Evolutionary conservation across 371 early-diverging fungal species (phyloP), one percentile per base, ranked within the genome.

Genomic region (Lichtheimia hyalospora): DNA sequence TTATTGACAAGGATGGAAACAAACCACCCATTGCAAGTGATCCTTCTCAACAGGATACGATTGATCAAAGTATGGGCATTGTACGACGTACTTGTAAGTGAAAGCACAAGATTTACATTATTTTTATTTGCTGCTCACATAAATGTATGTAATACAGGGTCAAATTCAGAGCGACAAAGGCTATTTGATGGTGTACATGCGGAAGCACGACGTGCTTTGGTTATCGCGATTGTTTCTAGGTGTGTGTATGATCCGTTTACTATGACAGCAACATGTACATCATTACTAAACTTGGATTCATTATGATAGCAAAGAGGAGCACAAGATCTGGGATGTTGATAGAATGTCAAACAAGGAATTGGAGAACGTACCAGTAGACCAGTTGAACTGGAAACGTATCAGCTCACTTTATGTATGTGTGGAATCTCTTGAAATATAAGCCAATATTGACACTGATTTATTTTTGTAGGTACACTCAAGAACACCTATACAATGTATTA

Each of bases 361-460:
- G 28, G 84, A 86, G 56, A 64, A 74, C 34, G 85, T 85, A 21
- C 61, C 72, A 49, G 83, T 90, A 8, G 71, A 82, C 18, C 84
- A 77, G 13, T 62, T 92, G n/a, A 79, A 88, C 61, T 92, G 92
- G 91, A 61, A 74, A 8, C 70, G 84, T 21, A 84, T 92, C n/a
- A 81, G 92, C 24, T 64, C 64, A 20, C 54, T 74, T 59, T 81
- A 81, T 74, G 92, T 84, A 73, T 69, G 71, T 55, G 12, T 16
- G 39, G 41, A 21, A 15, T 34, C 34, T 0, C 34, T 34, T 2
- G 0, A 34, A 34, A 10, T 10, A 34, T 8, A 14, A 34, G 16
- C 15, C 34, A 56, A n/a, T 18, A 5, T 6, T 21, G 12, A 25
- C 24, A 34, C 6, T 5, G 34, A 8, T 16, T 13, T 10, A 16